A percentile compares a stretch with the other conserved stretches of the same genome.
These are phyloP conservation scores for Ambrosiella xylebori DNA, from an alignment of 2,329 filamentous ascomycete genomes.

Conservation along the genomic window DNA sequence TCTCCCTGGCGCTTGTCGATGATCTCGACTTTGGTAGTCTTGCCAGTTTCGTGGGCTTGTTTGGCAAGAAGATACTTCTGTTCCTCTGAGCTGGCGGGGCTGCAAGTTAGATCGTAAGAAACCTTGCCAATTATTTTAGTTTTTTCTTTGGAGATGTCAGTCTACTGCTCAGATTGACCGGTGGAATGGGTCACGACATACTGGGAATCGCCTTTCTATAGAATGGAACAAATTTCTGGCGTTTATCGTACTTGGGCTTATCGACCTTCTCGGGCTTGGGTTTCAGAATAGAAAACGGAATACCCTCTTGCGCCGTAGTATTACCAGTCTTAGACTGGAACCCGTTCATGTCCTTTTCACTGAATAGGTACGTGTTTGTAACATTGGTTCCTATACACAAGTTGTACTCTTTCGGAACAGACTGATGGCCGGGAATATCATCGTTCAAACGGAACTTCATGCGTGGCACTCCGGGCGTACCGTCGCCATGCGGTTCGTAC, in stretches of 20 bases:
- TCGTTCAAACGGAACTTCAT: slow-evolving; percentile 51
- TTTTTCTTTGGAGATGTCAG: slow-evolving; percentile 39
- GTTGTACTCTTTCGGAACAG: slow-evolving; percentile 76
- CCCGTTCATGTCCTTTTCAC: slow-evolving; percentile 45
- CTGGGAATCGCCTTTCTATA: slow-evolving; percentile 52
- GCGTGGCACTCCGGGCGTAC: slow-evolving; percentile 19
- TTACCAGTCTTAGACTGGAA: slow-evolving; percentile 44
- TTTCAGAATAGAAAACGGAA: slow-evolving; percentile 38
- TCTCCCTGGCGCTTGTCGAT: slow-evolving; percentile 24
- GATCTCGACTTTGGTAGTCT: slow-evolving; percentile 27
- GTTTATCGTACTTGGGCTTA: slow-evolving; percentile 28
- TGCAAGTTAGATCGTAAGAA: slow-evolving; percentile 57
- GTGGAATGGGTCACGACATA: slow-evolving; percentile 5
- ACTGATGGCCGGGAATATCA: slow-evolving; percentile 48
- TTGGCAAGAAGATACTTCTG: slow-evolving; percentile 45
- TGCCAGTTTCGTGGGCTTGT: slow-evolving; percentile 33
- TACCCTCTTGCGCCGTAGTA: slow-evolving; percentile 39
- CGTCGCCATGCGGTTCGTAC: slow-evolving; percentile 27
- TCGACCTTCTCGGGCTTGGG: slow-evolving; percentile 27
- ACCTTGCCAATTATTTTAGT: slow-evolving; percentile 59
- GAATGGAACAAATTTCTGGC: slow-evolving; percentile 34
- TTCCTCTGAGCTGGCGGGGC: slow-evolving; percentile 55
- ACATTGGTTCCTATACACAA: slow-evolving; percentile 50
- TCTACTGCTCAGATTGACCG: too few species aligned
- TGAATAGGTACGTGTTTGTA: slow-evolving; percentile 80